Evolutionary conservation across 2,329 filamentous ascomycete species (phyloP), one percentile per base, ranked within the genome.

Genomic region (Capronia epimyces): DNA sequence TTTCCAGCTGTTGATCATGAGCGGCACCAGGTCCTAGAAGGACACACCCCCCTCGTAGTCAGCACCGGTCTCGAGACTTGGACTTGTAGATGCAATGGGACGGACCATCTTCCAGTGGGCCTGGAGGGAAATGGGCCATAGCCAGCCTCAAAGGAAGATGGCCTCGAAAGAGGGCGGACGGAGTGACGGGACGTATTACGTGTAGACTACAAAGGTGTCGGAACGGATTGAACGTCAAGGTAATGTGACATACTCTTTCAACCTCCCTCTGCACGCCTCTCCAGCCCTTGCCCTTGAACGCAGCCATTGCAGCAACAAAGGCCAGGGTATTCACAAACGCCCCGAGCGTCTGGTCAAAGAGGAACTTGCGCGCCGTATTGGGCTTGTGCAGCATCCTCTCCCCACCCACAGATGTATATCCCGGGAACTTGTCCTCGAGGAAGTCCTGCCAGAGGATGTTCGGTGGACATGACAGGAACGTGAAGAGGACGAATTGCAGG

Each of bases 401-500:
- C 5, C 32, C 16, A 22, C 27, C 10, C 16, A 48, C 29, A n/a
- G n/a, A 34, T 25, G 48, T 56, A 29, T 56, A 52, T 15, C 84
- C 83, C 0, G 89, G 89, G 64, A 89, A 94, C 2, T 74, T 69
- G 4, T 77, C 72, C 69, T 95, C 89, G 46, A 95, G 76, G 64
- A 79, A 87, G 34, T 81, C 77, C 75, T 95, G 89, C 89, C 89
- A 95, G 62, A 87, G 65, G 64, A 89, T 87, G 69, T 96, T 96
- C 39, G 86, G 86, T 2, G 89, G 89, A 34, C 83, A 85, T 67
- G 78, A 84, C 52, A 95, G 65, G 27, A 87, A 64, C 58, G 83
- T 80, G 72, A 84, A 95, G 46, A 88, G 64, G 45, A 87, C 71
- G 68, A 94, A 95, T 65, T 89, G 86, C 60, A 89, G 71, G 37